phyloP scores from a whole-genome alignment of 129 eudicot genomes.

The Pseudognaphalium luteoalbum region DNA sequence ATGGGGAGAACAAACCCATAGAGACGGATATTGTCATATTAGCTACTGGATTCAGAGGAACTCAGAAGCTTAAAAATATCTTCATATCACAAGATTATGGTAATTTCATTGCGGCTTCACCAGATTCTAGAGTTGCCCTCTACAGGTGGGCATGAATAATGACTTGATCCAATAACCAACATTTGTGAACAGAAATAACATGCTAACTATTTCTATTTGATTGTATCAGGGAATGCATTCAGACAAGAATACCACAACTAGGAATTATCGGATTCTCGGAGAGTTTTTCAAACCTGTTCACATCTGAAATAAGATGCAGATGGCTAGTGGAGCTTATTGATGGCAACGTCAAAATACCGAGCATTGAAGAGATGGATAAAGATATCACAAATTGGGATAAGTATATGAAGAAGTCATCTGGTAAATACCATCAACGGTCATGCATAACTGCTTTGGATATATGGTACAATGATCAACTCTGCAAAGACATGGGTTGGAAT shows the following conservation, averaged over 20 bases:
- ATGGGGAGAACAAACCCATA: constrained; percentile 33
- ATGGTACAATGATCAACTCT: constrained; percentile 71
- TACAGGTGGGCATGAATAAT: constrained; percentile 46
- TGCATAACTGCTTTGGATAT: constrained; percentile 53
- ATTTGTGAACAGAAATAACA: background rate
- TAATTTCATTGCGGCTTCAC: constrained; percentile 40
- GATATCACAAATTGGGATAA: constrained; percentile 55
- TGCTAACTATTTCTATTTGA: background rate
- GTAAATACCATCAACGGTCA: constrained; percentile 44
- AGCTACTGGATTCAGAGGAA: constrained; percentile 72
- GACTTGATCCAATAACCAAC: background rate
- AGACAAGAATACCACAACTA: constrained; percentile 68
- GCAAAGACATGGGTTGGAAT: constrained; percentile 64
- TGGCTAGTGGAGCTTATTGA: constrained; percentile 66
- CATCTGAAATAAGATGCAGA: constrained; percentile 65
- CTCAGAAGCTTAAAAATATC: constrained; percentile 53
- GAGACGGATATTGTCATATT: constrained; percentile 56
- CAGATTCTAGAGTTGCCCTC: constrained; percentile 43
- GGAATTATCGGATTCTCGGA: constrained; percentile 72
- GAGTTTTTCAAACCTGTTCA: constrained; percentile 56
- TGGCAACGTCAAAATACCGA: constrained; percentile 51
- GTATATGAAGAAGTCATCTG: constrained; percentile 53
- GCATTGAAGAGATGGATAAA: constrained; percentile 66
- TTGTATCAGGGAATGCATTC: constrained; percentile 58
- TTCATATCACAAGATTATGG: constrained; percentile 47